These are phyloP conservation scores for Neofusicoccum cordaticola DNA, from an alignment of 2,329 filamentous ascomycete species.

Conservation along the genomic window DNA sequence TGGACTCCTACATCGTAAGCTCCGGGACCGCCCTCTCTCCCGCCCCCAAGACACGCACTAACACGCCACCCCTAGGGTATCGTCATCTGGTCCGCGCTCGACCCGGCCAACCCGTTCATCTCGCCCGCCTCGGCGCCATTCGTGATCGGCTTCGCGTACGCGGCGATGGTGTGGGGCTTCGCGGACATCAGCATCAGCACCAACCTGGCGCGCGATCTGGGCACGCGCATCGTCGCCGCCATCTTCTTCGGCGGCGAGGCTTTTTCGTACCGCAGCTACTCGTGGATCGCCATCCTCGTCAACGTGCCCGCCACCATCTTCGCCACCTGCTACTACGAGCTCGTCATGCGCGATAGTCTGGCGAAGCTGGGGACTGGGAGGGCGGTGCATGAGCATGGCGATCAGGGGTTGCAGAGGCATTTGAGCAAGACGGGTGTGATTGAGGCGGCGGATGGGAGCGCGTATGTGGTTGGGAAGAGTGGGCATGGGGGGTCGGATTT, in stretches of 20 bases:
- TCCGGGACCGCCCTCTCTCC: not conserved
- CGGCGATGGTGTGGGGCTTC: constrained; percentile 56
- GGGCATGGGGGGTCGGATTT: not conserved
- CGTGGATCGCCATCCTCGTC: constrained; percentile 55
- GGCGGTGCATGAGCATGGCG: constrained; percentile 50
- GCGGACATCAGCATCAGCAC: constrained; percentile 55
- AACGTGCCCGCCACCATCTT: constrained; percentile 58
- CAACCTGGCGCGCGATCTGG: constrained; percentile 58
- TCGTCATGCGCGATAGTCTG: constrained; percentile 54
- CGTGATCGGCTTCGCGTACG: constrained; percentile 57
- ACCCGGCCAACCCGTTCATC: constrained; percentile 59
- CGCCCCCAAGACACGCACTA: not conserved
- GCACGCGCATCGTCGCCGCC: constrained; percentile 57
- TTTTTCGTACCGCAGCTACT: constrained; percentile 48
- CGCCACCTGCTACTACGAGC: constrained; percentile 55
- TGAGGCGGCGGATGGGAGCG: constrained; percentile 8
- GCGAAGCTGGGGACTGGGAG: constrained; percentile 51
- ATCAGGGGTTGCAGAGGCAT: constrained; percentile 48
- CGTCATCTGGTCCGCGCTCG: constrained; percentile 57
- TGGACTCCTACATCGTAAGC: constrained; percentile 53
- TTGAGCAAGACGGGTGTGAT: constrained; percentile 34
- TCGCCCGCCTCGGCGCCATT: constrained; percentile 49
- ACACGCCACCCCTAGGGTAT: constrained; percentile 37
- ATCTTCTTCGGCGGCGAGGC: constrained; percentile 56
- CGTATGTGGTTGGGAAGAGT: not conserved